Base-by-base conservation (phyloP, 2,329 filamentous ascomycete genomes). In the Fusarium compactum region DNA sequence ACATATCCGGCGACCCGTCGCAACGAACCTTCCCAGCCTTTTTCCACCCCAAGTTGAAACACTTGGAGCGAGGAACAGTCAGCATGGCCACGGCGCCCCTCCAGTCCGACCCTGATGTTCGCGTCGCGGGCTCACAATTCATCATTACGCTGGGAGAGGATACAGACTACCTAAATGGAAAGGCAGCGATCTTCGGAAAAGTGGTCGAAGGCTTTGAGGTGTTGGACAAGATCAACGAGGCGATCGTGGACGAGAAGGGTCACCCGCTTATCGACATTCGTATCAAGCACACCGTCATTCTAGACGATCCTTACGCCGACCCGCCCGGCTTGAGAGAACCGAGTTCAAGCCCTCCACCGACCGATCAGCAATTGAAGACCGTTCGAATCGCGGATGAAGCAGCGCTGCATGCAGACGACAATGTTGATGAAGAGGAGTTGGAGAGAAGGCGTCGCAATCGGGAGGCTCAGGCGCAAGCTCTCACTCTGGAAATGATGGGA, bases 401-500 rank as follows among this genome's bases (percentile, higher is more conserved):
- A 76, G 90, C 92, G 3, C 80, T 97, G 16, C 89, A 93, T 48
- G 90, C 92, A 60, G 88, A 95, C 61, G 90, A 91, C 59, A 83
- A 83, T 29, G 78, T 85, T 6, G 94, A 97, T 71, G 92, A 95
- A 71, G 94, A 95, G 72, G 93, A 91, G 24, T 85, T 87, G 7
- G 95, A 98, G 79, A 92, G 90, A 80, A 83, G 91, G 51, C 90
- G 95, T 54, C 89, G 94, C 67, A 94, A 98, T 78, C 89, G 94
- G 29, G 96, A 99, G 80, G 96, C 96, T 8, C 90, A 95, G 67
- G 95, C 95, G 1, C 96, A 98, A 80, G 96, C 96, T 1, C 83
- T 99, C 76, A 98, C 95, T 2, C 86, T 99, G 50, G 96, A 99
- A 82, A 97, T 99, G 90, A 96, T 99, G 81, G 96, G 96, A 45